Conservation (phyloP, 1,284 basidiomycete species). For the Tranzscheliella williamsii region DNA sequence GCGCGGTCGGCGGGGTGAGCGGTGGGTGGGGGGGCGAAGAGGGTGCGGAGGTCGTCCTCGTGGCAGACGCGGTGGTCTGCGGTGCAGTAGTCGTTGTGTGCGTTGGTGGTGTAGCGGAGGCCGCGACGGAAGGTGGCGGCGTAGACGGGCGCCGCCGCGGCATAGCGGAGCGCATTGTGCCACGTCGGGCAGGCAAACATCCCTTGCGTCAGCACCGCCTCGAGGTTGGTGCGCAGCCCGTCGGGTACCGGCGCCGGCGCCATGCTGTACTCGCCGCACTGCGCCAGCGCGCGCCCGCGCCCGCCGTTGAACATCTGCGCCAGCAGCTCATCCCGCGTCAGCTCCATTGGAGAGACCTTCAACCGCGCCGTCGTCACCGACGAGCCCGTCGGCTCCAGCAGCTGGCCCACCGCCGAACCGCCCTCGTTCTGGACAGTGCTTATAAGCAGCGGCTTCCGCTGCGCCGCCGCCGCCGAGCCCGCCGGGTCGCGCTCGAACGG, state of each 20-base stretch:
- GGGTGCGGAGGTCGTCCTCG: conserved; percentile 50
- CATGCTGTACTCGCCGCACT: conserved; percentile 7
- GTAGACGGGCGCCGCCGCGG: conserved; percentile 3
- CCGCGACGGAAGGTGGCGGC: conserved; percentile 30
- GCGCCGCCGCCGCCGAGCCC: background rate
- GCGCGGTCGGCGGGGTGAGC: conserved; percentile 1
- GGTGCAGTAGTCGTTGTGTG: conserved; percentile 34
- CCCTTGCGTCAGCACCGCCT: conserved; percentile 36
- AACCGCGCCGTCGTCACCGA: conserved; percentile 3
- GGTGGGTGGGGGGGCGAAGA: conserved; percentile 26
- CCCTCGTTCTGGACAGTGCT: conserved; percentile 48
- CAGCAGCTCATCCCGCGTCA: conserved; percentile 14
- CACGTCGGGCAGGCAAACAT: conserved; percentile 40
- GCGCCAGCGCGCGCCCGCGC: conserved; percentile 4
- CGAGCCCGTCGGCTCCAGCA: conserved; percentile 9
- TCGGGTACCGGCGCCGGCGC: conserved; percentile 9
- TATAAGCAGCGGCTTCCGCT: conserved; percentile 24
- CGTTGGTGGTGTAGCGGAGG: conserved; percentile 34
- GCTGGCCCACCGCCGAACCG: conserved; percentile 14
- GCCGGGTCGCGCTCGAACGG: conserved; percentile 12
- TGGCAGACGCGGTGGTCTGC: conserved; percentile 32
- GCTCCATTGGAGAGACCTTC: conserved; percentile 4
- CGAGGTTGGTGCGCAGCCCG: conserved; percentile 24
- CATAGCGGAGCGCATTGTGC: conserved; percentile 29
- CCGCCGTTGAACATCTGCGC: conserved; percentile 31